Conservation (phyloP, 345 rosid genomes). For the Lenwebbia sp. region DNA sequence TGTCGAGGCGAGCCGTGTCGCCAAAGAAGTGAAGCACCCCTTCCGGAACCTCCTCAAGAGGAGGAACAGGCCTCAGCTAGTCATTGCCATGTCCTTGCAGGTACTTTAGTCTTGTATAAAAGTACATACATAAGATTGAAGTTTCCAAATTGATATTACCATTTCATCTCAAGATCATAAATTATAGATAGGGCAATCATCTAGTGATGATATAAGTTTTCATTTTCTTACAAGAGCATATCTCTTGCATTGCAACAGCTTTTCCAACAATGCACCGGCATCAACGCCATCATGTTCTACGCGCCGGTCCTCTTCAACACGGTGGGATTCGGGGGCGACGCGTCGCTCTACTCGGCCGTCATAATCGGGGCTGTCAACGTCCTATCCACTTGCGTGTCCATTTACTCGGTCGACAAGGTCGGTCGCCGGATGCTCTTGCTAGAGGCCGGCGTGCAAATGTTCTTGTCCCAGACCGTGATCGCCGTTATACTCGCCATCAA, state of each 20-base stretch:
- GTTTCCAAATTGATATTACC: background rate
- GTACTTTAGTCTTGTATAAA: background rate
- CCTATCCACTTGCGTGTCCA: conserved; percentile 63
- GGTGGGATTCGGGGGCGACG: conserved; percentile 65
- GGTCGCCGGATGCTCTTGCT: conserved; percentile 74
- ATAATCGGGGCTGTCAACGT: conserved; percentile 90
- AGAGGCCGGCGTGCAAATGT: conserved; percentile 90
- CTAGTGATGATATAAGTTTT: background rate
- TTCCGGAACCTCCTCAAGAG: conserved; percentile 66
- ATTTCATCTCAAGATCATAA: background rate
- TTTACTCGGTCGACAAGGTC: conserved; percentile 76
- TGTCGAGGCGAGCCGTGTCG: conserved; percentile 80
- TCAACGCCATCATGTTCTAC: conserved; percentile 96
- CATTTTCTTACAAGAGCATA: background rate
- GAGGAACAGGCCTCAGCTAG: conserved; percentile 69
- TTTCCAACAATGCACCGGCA: conserved; percentile 92
- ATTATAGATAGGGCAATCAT: background rate
- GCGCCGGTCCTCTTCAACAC: conserved; percentile 89
- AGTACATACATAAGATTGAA: background rate
- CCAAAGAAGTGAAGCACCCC: conserved; percentile 83
- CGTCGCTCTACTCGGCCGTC: conserved; percentile 87
- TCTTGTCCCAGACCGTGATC: conserved; percentile 60
- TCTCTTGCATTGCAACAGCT: conserved; percentile 27
- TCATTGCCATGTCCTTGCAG: conserved; percentile 82
- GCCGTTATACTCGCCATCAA: conserved; percentile 73